These are phyloP conservation scores for Stropharia rugosoannulata DNA, from an alignment of 768 basidiomycete species.

Conservation along the genomic window DNA sequence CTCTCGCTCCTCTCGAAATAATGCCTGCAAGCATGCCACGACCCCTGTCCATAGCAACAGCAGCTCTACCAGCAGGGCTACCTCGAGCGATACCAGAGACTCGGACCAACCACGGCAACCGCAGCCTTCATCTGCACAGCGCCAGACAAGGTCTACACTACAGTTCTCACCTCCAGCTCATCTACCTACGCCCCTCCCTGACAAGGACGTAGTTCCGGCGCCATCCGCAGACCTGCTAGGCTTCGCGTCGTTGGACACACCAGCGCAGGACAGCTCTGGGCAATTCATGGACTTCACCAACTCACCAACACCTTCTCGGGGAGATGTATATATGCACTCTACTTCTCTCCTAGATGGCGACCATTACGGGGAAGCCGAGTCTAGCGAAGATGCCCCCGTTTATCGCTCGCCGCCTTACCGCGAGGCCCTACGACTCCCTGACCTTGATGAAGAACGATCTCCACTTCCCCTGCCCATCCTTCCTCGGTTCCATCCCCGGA, in stretches of 20 bases:
- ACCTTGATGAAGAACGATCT: conserved; percentile 1
- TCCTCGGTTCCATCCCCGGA: conserved; percentile 3
- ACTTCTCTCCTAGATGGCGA: background rate
- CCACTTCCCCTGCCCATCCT: conserved; percentile 25
- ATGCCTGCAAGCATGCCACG: conserved; percentile 4
- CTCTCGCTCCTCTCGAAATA: conserved; percentile 6
- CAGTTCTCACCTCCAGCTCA: conserved; percentile 20
- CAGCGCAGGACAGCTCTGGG: background rate
- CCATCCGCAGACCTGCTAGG: conserved; percentile 2
- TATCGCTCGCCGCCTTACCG: conserved; percentile 29
- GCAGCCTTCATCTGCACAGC: background rate
- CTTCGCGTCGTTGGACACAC: conserved; percentile 3
- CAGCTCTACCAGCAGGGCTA: background rate
- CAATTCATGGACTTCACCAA: conserved; percentile 22
- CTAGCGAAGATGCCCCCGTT: background rate
- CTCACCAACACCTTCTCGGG: conserved; percentile 2
- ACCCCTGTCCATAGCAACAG: conserved; percentile 1
- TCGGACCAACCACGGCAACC: background rate
- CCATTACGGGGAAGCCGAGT: background rate
- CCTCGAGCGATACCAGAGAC: no score
- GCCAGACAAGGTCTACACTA: background rate
- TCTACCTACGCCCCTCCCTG: conserved; percentile 28
- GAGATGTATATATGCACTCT: background rate
- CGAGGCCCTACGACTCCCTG: conserved; percentile 19
- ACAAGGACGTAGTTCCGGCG: conserved; percentile 6